These are phyloP conservation scores for Pholiota adiposa DNA, from an alignment of 1,284 basidiomycete species.

Conservation along the genomic window DNA sequence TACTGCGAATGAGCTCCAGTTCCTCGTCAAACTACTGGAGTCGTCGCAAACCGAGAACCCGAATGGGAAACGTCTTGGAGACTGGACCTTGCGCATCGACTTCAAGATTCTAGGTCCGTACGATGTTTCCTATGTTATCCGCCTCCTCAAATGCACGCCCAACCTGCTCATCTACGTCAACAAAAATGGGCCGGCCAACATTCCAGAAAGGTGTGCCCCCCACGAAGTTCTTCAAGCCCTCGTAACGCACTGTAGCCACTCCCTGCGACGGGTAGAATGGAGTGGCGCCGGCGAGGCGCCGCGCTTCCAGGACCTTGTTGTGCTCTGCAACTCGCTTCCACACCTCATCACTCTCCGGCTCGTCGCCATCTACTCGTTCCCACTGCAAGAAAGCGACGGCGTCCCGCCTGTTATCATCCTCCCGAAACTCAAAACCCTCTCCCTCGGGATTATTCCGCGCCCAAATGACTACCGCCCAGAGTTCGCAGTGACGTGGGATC, in stretches of 20 bases:
- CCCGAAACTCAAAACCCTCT: conserved; percentile 41
- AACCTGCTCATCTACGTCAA: conserved; percentile 38
- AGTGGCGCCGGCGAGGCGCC: conserved; percentile 35
- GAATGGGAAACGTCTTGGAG: conserved; percentile 34
- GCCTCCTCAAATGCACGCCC: conserved; percentile 39
- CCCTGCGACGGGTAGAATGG: conserved; percentile 37
- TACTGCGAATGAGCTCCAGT: conserved; percentile 34
- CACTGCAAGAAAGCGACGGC: conserved; percentile 16
- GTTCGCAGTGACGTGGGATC: conserved; percentile 41
- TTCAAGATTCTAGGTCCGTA: conserved; percentile 38
- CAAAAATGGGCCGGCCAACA: conserved; percentile 26
- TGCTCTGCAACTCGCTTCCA: conserved; percentile 36
- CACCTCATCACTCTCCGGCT: conserved; percentile 44
- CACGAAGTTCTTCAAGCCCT: conserved; percentile 29
- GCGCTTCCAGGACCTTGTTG: conserved; percentile 31
- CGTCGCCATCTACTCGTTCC: conserved; percentile 39
- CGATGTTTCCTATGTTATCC: conserved; percentile 31
- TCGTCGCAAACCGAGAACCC: conserved; percentile 19
- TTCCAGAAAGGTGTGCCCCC: conserved; percentile 28
- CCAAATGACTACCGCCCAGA: conserved; percentile 23
- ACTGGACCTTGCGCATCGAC: conserved; percentile 39
- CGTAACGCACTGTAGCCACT: conserved; percentile 23
- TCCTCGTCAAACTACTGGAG: conserved; percentile 38
- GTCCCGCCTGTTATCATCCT: conserved; percentile 32
- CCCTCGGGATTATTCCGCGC: conserved; percentile 38